Conservation (phyloP, 352 stramenopile species). For the Pythium aristosporum region DNA sequence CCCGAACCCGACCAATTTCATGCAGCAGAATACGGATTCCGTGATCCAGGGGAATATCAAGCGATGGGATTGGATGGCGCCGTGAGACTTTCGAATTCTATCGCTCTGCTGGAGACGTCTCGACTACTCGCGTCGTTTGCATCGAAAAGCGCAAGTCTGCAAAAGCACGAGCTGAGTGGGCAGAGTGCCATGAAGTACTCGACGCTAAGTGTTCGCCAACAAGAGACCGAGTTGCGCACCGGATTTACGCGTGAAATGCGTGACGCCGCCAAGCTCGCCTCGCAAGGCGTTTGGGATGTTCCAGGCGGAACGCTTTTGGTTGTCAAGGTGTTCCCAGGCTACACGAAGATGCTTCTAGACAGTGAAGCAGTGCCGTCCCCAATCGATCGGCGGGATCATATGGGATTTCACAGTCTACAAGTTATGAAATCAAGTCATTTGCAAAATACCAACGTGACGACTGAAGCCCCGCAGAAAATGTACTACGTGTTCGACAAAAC, state of each 20-base stretch:
- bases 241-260: conserved; percentile 40
- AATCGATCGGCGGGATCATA: conserved; percentile 33
- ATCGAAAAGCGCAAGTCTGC: conserved; percentile 26
- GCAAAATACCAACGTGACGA: background rate
- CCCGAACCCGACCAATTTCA: conserved; percentile 55
- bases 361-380: conserved; percentile 20
- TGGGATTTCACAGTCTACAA: conserved; percentile 60
- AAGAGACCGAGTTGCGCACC: conserved; percentile 17
- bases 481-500: conserved; percentile 84
- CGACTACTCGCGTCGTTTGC: conserved; percentile 31
- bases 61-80: conserved; percentile 48
- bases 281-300: conserved; percentile 47
- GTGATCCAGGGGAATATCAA: conserved; percentile 47
- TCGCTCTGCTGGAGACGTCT: conserved; percentile 53
- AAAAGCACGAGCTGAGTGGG: conserved; percentile 20
- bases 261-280: conserved; percentile 35
- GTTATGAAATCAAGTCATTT: conserved; percentile 21
- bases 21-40: conserved; percentile 69
- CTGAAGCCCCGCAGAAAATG: conserved; percentile 47
- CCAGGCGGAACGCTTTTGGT: conserved; percentile 56
- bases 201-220: conserved; percentile 24
- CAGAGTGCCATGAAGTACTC: conserved; percentile 23
- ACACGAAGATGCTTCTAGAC: conserved; percentile 43
- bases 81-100: conserved; percentile 76
- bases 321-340: conserved; percentile 84